These are phyloP conservation scores for Rhodotorula diobovata DNA, from an alignment of 768 basidiomycete genomes.

Conservation along the genomic window DNA sequence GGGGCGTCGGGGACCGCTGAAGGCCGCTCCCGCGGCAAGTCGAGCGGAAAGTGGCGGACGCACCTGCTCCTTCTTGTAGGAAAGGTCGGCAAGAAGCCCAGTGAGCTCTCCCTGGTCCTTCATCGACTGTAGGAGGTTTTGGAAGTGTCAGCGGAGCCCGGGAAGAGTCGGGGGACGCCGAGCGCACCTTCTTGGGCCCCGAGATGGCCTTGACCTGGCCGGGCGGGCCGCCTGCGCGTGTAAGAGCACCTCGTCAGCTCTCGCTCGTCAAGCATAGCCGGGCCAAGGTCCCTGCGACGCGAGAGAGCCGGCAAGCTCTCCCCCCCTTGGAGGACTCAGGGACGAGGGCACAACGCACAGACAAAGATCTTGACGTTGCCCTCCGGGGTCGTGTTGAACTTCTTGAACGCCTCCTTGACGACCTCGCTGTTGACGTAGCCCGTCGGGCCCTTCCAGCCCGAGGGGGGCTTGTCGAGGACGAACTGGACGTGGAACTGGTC, in stretches of 20 bases:
- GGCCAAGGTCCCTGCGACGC: no score
- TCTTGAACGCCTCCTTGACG: constrained; percentile 60
- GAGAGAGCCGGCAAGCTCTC: no score
- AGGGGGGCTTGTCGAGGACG: constrained; percentile 69
- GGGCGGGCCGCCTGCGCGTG: constrained; percentile 59
- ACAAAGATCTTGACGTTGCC: constrained; percentile 84
- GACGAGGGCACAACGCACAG: constrained; percentile 54
- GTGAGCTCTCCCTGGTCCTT: constrained; percentile 41
- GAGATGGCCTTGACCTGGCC: constrained; percentile 80
- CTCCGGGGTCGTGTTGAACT: constrained; percentile 13
- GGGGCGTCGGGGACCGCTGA: no score
- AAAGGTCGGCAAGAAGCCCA: constrained; percentile 66
- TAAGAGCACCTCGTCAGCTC: no score
- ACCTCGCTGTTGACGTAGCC: constrained; percentile 73
- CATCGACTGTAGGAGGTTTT: neutral
- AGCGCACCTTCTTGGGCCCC: constrained; percentile 72
- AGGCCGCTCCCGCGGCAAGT: no score
- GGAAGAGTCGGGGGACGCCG: no score
- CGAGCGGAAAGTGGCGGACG: neutral
- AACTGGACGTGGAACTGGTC: constrained; percentile 72
- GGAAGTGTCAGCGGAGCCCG: neutral
- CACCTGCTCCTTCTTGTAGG: constrained; percentile 82
- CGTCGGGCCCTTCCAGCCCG: constrained; percentile 62
- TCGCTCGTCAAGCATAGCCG: no score
- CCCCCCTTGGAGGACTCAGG: no score